Conservation (phyloP, 164 flowering plant genomes). For the Akebia trifoliata region DNA sequence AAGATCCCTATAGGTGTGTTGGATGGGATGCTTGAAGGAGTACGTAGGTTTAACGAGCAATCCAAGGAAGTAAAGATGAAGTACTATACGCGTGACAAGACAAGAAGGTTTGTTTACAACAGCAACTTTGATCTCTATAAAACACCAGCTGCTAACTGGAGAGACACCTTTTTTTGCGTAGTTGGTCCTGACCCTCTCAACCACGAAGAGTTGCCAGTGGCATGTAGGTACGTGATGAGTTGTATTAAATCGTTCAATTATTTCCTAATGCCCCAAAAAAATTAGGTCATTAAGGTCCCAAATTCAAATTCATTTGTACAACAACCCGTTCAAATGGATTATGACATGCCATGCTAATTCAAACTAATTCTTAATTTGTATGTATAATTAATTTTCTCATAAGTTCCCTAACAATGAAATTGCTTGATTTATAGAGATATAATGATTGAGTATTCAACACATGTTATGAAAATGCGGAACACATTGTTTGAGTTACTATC, state of each 20-base stretch:
- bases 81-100: conserved; percentile 5
- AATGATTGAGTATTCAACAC: conserved; percentile 20
- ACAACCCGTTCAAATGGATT: no score
- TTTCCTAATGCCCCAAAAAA: no score
- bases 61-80: conserved; percentile 16
- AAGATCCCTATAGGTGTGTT: conserved; percentile 12
- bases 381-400: no score
- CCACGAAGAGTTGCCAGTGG: conserved; percentile 8
- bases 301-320: no score
- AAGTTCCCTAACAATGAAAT: no score
- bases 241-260: no score
- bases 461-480: conserved; percentile 19
- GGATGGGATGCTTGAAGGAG: conserved; percentile 16
- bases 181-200: conserved; percentile 14
- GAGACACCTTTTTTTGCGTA: conserved; percentile 7
- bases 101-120: background rate
- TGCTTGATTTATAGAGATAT: conserved; percentile 19
- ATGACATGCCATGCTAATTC: no score
- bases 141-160: conserved; percentile 16
- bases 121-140: conserved; percentile 12
- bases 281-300: no score
- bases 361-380: no score
- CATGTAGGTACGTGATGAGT: conserved; percentile 15
- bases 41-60: conserved; percentile 16
- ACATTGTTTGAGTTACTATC: conserved; percentile 27